Conservation (phyloP, 129 eudicot genomes). For the Saposhnikovia divaricata region DNA sequence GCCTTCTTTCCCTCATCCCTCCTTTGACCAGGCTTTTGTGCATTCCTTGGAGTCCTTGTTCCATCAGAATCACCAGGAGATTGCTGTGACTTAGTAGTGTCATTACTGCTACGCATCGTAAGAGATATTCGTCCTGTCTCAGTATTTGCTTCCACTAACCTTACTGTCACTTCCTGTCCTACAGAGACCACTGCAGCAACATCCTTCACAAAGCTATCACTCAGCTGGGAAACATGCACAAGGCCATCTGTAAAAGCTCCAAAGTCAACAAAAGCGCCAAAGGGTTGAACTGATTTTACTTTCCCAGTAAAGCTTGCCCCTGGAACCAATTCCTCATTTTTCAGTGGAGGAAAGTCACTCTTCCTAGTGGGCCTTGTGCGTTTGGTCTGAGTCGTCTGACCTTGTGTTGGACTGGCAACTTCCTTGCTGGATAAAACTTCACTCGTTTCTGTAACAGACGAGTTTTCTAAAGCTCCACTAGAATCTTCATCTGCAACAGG, state of each 20-base stretch:
- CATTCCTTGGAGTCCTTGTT: slow-evolving; percentile 31
- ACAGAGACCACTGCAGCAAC: slow-evolving; percentile 55
- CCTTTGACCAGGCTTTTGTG: slow-evolving; percentile 33
- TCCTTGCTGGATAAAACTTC: slow-evolving; percentile 23
- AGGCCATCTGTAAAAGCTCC: slow-evolving; percentile 94
- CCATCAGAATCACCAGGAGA: slow-evolving; percentile 29
- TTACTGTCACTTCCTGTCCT: slow-evolving; percentile 86
- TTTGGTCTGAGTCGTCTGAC: slow-evolving; percentile 28
- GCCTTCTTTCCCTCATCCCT: slow-evolving; percentile 34
- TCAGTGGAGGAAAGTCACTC: slow-evolving; percentile 91
- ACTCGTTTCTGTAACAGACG: slow-evolving; percentile 25
- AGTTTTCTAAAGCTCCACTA: slow-evolving; percentile 23
- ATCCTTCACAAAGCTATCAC: slow-evolving; percentile 76
- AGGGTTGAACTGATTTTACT: slow-evolving; percentile 80
- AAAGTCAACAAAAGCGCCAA: slow-evolving; percentile 93
- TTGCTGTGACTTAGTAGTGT: slow-evolving; percentile 24
- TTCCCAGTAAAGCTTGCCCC: slow-evolving; percentile 90
- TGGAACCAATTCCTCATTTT: slow-evolving; percentile 68
- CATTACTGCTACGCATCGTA: slow-evolving; percentile 67
- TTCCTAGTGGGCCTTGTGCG: slow-evolving; percentile 65
- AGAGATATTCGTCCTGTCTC: slow-evolving; percentile 78
- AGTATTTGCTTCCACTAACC: slow-evolving; percentile 55
- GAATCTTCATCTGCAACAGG: slow-evolving; percentile 38
- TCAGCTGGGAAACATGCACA: slow-evolving; percentile 74
- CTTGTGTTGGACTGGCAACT: slow-evolving; percentile 18